A percentile compares a stretch with the other conserved stretches of the same genome.
Evolutionary conservation across 306 rosid species (phyloP).

Genomic region (Rosa rugosa): DNA sequence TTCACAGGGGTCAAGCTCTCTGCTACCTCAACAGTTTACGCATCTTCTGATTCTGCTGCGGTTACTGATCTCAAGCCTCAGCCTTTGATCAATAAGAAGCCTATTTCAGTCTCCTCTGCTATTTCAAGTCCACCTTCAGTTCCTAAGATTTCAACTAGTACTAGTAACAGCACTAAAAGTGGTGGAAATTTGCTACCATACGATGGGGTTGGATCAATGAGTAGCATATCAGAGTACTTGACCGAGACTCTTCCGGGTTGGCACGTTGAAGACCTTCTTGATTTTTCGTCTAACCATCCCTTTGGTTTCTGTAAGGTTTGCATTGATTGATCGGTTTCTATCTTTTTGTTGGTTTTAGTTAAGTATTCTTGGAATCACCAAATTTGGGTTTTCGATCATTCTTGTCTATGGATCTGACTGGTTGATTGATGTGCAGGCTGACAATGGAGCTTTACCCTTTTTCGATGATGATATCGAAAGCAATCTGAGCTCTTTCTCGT

Average conservation of each 20-base stretch:
- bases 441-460: conserved; percentile 28
- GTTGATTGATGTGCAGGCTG: conserved; percentile 40
- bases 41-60: conserved; percentile 12
- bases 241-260: conserved; percentile 93
- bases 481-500: conserved; percentile 35
- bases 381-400: background rate
- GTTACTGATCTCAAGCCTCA: conserved; percentile 26
- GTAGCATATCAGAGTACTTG: conserved; percentile 84
- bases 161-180: background rate
- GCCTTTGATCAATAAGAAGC: conserved; percentile 17
- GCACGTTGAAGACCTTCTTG: conserved; percentile 87
- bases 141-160: conserved; percentile 25
- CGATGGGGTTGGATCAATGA: conserved; percentile 33
- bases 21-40: conserved; percentile 35
- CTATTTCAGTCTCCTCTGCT: conserved; percentile 11
- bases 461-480: conserved; percentile 41
- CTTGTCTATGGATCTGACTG: background rate
- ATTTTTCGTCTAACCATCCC: conserved; percentile 43
- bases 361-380: background rate
- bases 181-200: conserved; percentile 2
- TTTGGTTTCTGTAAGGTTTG: conserved; percentile 65
- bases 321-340: background rate
- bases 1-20: conserved; percentile 77
- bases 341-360: background rate
- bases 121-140: conserved; percentile 30